Evolutionary conservation across 2,329 filamentous ascomycete species (phyloP), one percentile per base, ranked within the genome.

Genomic region (Penicillium sp.): DNA sequence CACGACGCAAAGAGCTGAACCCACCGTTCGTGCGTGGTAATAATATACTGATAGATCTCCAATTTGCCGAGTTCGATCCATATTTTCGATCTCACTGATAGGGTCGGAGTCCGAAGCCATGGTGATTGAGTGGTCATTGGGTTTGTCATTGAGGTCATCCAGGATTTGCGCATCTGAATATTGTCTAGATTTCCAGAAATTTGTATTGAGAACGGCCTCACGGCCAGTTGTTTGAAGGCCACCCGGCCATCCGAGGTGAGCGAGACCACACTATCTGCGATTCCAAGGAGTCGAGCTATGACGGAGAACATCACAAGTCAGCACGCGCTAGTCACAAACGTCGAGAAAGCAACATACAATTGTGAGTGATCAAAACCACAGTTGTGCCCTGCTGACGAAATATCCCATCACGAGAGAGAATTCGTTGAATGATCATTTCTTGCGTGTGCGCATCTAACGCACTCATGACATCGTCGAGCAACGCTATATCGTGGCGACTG

Each of bases 381-480:
- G 47, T 43, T 20, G 29, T 57, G 4, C 50, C 45, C 38, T 50
- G 43, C 29, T 50, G 45, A 24, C 45, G 45, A 46, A 58, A 50
- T 29, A 55, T 20, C 2, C 56, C 56, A n/a, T 42, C 4, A 20
- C 16, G 24, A 4, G 35, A 45, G n/a, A 61, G n/a, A 22, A 56
- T 18, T 16, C 24, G 35, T 11, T n/a, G 13, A n/a, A 53, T 38
- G 32, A 53, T 37, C 3, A n/a, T 43, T 14, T 45, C 50, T 18
- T 35, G 20, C 5, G 50, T 53, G 3, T 20, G 20, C 10, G 50
- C 22, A 38, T 53, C 50, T 20, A 38, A 22, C 5, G n/a, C 50
- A 22, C n/a, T 20, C 18, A 53, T 29, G 18, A 45, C 31, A 22
- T 53, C 50, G 20, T 53, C 50, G 5, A 53, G 38, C 20, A 53